Evolutionary conservation across 768 basidiomycete species (phyloP).

Genomic region (Austroboletus eburneus): DNA sequence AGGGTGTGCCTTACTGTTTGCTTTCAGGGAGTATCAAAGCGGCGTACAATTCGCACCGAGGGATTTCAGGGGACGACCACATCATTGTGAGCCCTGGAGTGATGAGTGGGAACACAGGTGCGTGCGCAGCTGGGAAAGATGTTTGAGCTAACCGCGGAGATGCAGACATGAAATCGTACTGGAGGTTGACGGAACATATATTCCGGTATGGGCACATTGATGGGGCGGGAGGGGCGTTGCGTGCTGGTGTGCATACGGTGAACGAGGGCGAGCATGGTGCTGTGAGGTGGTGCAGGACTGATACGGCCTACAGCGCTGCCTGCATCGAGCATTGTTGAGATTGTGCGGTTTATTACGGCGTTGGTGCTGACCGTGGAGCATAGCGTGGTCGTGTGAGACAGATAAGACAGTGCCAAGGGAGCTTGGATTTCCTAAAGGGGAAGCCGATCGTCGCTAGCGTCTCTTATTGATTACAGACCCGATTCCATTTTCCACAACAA

Average conservation of each 20-base stretch:
- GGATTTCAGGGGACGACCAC: slow-evolving; percentile 29
- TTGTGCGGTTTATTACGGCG: slow-evolving; percentile 60
- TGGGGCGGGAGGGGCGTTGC: slow-evolving; percentile 25
- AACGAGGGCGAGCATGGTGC: slow-evolving; percentile 55
- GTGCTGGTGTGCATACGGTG: slow-evolving; percentile 58
- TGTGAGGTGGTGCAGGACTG: not conserved
- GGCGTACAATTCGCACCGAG: slow-evolving; percentile 49
- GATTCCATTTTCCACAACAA: no score
- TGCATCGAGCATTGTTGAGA: slow-evolving; percentile 53
- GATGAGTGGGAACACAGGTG: slow-evolving; percentile 53
- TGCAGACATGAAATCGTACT: slow-evolving; percentile 44
- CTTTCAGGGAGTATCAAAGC: slow-evolving; percentile 65
- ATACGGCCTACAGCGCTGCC: slow-evolving; percentile 32
- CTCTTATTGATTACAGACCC: no score
- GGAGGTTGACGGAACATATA: slow-evolving; percentile 50
- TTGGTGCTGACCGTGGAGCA: slow-evolving; percentile 67
- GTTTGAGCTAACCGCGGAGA: not conserved
- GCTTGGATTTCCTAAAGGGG: not conserved
- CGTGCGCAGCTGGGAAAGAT: not conserved
- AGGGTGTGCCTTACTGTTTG: slow-evolving; percentile 39
- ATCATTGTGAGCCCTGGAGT: slow-evolving; percentile 49
- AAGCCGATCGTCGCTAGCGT: not conserved
- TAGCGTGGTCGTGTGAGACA: no score
- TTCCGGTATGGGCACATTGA: slow-evolving; percentile 57
- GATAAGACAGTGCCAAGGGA: not conserved